Conservation (phyloP, 495 filamentous ascomycete genomes). For the Talaromyces trachyspermus region DNA sequence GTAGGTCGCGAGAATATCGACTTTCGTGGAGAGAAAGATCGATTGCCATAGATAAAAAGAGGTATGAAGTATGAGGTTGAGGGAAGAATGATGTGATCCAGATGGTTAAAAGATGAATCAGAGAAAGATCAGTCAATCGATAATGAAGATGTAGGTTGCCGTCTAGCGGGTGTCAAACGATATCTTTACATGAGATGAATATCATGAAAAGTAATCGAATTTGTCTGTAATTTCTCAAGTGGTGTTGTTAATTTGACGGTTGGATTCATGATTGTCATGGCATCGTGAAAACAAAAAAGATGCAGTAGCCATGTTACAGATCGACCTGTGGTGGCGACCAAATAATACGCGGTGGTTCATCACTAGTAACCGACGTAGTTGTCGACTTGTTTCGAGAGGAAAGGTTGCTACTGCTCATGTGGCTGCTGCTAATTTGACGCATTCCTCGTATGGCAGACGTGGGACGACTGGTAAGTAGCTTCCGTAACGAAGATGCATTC, state of each 20-base stretch:
- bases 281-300: background rate
- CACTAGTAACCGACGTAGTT: constrained; percentile 9
- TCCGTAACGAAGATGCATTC: constrained; percentile 26
- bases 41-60: too few species aligned
- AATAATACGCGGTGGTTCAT: constrained; percentile 33
- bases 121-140: too few species aligned
- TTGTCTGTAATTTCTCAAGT: too few species aligned
- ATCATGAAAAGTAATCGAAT: too few species aligned
- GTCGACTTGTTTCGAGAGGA: background rate
- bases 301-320: constrained; percentile 11
- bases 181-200: background rate
- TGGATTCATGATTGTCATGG: background rate
- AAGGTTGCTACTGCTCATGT: background rate
- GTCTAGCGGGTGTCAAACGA: too few species aligned
- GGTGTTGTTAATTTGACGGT: too few species aligned
- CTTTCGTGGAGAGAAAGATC: too few species aligned
- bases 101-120: too few species aligned
- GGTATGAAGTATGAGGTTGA: too few species aligned
- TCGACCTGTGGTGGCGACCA: constrained; percentile 39
- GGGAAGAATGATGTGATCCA: too few species aligned
- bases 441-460: constrained; percentile 21
- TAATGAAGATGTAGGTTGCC: too few species aligned
- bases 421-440: constrained; percentile 21
- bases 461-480: constrained; percentile 25
- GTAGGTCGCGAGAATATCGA: too few species aligned